Evolutionary conservation across 1,284 basidiomycete species (phyloP).

Genomic region (Malassezia slooffiae): DNA sequence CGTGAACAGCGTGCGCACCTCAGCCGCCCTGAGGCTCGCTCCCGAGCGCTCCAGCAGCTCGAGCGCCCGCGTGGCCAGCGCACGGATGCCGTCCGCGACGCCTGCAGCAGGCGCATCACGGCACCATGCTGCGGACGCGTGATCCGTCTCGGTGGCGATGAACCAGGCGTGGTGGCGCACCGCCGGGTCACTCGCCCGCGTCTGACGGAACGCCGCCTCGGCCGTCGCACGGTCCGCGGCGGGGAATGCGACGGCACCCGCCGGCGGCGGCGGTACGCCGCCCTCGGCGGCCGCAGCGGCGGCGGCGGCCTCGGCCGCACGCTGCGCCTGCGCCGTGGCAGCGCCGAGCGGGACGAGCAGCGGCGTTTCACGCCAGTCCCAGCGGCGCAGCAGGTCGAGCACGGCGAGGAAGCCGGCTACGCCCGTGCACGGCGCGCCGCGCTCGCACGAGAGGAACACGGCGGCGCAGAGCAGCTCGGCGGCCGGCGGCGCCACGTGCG

Average conservation of each 20-base stretch:
- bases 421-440: conserved; percentile 48
- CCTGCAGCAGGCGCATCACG: conserved; percentile 22
- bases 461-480: conserved; percentile 72
- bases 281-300: conserved; percentile 21
- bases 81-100: conserved; percentile 33
- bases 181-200: conserved; percentile 42
- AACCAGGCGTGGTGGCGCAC: conserved; percentile 59
- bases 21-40: conserved; percentile 19
- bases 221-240: conserved; percentile 54
- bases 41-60: neutral
- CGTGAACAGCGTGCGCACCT: conserved; percentile 61
- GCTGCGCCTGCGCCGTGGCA: conserved; percentile 51
- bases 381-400: conserved; percentile 61
- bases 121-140: conserved; percentile 64
- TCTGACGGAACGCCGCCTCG: conserved; percentile 51
- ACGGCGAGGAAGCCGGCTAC: conserved; percentile 66
- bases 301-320: conserved; percentile 3
- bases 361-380: conserved; percentile 61
- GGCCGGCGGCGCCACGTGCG: conserved; percentile 63
- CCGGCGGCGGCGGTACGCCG: neutral
- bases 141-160: conserved; percentile 69
- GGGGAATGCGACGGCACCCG: conserved; percentile 44
- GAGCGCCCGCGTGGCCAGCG: conserved; percentile 24
- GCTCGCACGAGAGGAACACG: conserved; percentile 49
- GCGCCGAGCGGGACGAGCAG: conserved; percentile 50